Percentiles rank a stretch among this genome's conserved stretches.
Conservation (phyloP, 805 yeast genomes). For the Cyberlindnera xishuangbannaensis region DNA sequence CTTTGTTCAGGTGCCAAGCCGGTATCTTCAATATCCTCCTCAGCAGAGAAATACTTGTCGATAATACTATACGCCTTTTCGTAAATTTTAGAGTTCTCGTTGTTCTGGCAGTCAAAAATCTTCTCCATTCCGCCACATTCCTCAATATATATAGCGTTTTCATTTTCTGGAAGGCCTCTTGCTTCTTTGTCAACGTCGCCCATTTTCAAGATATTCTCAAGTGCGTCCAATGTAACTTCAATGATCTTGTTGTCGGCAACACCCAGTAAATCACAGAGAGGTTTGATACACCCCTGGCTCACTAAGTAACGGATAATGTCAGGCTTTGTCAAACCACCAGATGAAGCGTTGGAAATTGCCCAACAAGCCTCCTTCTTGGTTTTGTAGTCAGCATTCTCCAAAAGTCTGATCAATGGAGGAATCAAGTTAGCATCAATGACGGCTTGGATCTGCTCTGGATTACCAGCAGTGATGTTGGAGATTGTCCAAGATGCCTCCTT, state of each 20-base stretch:
- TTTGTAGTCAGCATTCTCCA: constrained; percentile 85
- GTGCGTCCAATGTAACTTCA: constrained; percentile 92
- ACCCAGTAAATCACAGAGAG: constrained; percentile 85
- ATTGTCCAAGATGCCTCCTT: constrained; percentile 99
- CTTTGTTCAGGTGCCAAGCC: constrained; percentile 70
- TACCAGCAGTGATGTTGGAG: constrained; percentile 97
- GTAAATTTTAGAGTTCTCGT: constrained; percentile 88
- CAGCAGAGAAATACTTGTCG: constrained; percentile 85
- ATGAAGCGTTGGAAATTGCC: constrained; percentile 97
- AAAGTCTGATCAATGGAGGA: constrained; percentile 79
- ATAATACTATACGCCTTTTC: constrained; percentile 86
- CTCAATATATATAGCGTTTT: constrained; percentile 87
- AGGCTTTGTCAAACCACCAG: constrained; percentile 89
- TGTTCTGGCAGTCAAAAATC: constrained; percentile 87
- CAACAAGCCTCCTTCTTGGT: constrained; percentile 98
- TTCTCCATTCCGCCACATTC: constrained; percentile 99
- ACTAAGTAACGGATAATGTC: constrained; percentile 93
- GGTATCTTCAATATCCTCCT: constrained; percentile 68
- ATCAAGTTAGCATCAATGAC: constrained; percentile 92
- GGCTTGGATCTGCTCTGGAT: constrained; percentile 90
- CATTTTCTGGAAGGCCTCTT: constrained; percentile 63
- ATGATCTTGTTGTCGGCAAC: constrained; percentile 88
- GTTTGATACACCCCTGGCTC: constrained; percentile 93
- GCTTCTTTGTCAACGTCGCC: constrained; percentile 91
- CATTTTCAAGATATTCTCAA: constrained; percentile 88